Evolutionary conservation across 805 yeast species (phyloP).

Genomic region (Saccharomycopsis sp.): DNA sequence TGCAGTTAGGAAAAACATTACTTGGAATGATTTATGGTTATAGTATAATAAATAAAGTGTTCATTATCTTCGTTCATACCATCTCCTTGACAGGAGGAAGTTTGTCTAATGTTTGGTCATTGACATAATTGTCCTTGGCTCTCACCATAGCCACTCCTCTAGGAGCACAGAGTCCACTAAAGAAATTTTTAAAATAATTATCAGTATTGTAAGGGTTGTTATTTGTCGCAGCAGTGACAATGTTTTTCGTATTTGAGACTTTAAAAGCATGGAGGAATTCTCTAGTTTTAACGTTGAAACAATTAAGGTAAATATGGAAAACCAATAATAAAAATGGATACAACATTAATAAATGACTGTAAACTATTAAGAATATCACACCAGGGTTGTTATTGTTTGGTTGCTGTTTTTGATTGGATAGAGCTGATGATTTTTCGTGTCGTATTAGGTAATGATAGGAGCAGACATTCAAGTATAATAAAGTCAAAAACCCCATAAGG

Average conservation of each 20-base stretch:
- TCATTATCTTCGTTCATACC: not conserved
- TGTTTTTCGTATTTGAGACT: slow-evolving; percentile 24
- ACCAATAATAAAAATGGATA: slow-evolving; percentile 51
- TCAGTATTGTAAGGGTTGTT: slow-evolving; percentile 34
- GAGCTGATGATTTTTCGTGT: slow-evolving; percentile 18
- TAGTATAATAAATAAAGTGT: not conserved
- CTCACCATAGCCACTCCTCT: slow-evolving; percentile 33
- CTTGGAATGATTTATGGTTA: slow-evolving; percentile 65
- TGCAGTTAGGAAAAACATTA: slow-evolving; percentile 79
- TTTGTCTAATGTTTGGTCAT: slow-evolving; percentile 35
- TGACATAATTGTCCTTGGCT: slow-evolving; percentile 27
- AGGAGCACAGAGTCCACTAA: slow-evolving; percentile 30
- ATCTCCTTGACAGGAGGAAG: slow-evolving; percentile 15
- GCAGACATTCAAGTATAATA: slow-evolving; percentile 27
- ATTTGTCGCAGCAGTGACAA: slow-evolving; percentile 21
- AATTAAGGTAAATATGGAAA: slow-evolving; percentile 48
- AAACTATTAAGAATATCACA: slow-evolving; percentile 47
- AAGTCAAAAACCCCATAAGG: slow-evolving; percentile 29
- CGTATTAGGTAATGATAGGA: slow-evolving; percentile 30
- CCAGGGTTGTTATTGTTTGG: slow-evolving; percentile 28
- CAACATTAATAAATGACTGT: slow-evolving; percentile 36
- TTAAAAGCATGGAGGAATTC: slow-evolving; percentile 53
- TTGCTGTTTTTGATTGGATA: slow-evolving; percentile 25
- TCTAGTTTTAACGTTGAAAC: slow-evolving; percentile 61
- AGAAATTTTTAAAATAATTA: slow-evolving; percentile 28